phyloP scores from a whole-genome alignment of 2,329 filamentous ascomycete genomes.

The Chrysoporthe cubensis region DNA sequence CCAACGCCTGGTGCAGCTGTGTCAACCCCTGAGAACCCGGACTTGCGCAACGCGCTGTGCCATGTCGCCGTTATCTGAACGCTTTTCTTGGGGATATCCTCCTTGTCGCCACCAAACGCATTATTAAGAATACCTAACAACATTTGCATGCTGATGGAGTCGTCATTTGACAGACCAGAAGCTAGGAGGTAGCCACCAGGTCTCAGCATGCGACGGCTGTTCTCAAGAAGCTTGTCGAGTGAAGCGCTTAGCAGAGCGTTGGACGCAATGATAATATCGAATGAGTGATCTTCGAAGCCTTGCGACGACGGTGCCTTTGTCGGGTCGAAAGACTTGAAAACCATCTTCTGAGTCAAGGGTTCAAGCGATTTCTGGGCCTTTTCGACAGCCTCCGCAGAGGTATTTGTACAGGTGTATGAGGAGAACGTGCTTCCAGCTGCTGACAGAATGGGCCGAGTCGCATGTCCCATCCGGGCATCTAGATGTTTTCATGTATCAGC shows the following conservation, averaged over 20 bases:
- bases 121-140: neutral
- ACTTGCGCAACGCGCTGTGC: slow-evolving; percentile 31
- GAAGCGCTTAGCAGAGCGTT: slow-evolving; percentile 36
- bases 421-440: slow-evolving; percentile 36
- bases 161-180: neutral
- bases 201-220: slow-evolving; percentile 37
- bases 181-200: slow-evolving; percentile 32
- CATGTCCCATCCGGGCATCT: slow-evolving; percentile 44
- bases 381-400: slow-evolving; percentile 43
- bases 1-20: slow-evolving; percentile 20
- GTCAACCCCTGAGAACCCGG: slow-evolving; percentile 36
- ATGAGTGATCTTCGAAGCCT: slow-evolving; percentile 35
- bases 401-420: slow-evolving; percentile 50
- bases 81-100: slow-evolving; percentile 28
- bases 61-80: neutral
- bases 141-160: neutral
- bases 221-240: slow-evolving; percentile 31
- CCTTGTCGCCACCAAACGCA: neutral
- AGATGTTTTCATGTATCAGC: neutral
- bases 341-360: neutral
- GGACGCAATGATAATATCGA: slow-evolving; percentile 39
- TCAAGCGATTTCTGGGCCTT: slow-evolving; percentile 25
- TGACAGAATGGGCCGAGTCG: slow-evolving; percentile 41
- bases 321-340: slow-evolving; percentile 34
- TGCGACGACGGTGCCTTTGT: slow-evolving; percentile 35